Conservation (phyloP, 805 yeast genomes). For the Danielozyma ontarioensis region DNA sequence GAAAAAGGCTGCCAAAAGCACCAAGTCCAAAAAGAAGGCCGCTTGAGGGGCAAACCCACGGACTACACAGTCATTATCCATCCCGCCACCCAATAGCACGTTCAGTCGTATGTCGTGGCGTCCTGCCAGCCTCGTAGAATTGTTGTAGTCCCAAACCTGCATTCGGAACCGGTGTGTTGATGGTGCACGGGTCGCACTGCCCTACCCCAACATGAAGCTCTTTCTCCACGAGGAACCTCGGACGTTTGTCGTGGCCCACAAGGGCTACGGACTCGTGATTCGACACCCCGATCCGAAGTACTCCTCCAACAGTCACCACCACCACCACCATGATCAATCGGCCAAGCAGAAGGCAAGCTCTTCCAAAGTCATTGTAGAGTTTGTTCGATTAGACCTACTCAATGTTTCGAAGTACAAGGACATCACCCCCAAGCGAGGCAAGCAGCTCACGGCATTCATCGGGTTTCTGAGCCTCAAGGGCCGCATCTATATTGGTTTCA, state of each 20-base stretch:
- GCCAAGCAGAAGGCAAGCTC: conserved; percentile 5
- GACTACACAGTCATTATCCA: too few relatives aligned
- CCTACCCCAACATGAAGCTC: conserved; percentile 66
- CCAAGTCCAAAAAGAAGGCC: too few relatives aligned
- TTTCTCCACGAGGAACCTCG: conserved; percentile 62
- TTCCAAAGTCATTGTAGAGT: conserved; percentile 45
- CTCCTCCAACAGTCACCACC: conserved; percentile 12
- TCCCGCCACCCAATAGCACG: too few relatives aligned
- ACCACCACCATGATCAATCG: conserved; percentile 17
- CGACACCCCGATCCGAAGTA: conserved; percentile 40
- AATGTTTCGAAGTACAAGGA: conserved; percentile 40
- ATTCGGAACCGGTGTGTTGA: too few relatives aligned
- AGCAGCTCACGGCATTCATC: conserved; percentile 47
- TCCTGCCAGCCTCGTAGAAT: too few relatives aligned
- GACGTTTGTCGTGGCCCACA: conserved; percentile 60
- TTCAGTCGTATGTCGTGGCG: too few relatives aligned
- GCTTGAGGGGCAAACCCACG: too few relatives aligned
- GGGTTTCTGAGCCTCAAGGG: conserved; percentile 58
- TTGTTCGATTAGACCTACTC: conserved; percentile 37
- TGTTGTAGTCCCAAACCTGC: too few relatives aligned
- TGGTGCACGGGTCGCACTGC: too few relatives aligned
- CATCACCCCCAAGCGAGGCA: conserved; percentile 25
- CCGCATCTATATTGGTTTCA: conserved; percentile 51
- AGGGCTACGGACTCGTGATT: conserved; percentile 55
- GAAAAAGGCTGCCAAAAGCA: too few relatives aligned